phyloP scores from a whole-genome alignment of 108 stramenopile genomes.

The Schizochytrium sp. region DNA sequence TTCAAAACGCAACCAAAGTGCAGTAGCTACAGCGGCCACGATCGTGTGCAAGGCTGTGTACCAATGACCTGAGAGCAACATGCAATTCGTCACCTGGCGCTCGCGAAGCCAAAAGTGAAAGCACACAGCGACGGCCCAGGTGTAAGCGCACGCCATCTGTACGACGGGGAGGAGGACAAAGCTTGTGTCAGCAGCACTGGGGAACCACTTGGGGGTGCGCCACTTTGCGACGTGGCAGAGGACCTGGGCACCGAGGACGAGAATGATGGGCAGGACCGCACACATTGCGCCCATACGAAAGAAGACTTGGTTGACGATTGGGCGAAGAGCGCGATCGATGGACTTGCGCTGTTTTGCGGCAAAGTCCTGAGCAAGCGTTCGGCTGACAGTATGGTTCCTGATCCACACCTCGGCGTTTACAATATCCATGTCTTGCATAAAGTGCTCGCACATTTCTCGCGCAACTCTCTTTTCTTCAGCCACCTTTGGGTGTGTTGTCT shows the following conservation, averaged over 20 bases:
- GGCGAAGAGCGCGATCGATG: background rate
- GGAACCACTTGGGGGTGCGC: background rate
- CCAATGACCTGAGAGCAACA: background rate
- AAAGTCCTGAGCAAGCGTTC: background rate
- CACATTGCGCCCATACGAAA: background rate
- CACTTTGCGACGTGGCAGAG: background rate
- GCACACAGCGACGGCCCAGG: background rate
- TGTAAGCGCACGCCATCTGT: background rate
- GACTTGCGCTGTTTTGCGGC: background rate
- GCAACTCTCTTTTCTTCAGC: background rate
- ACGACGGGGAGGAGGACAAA: background rate
- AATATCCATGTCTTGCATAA: background rate
- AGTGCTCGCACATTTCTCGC: background rate
- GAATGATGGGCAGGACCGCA: background rate
- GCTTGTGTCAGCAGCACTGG: background rate
- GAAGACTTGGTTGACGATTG: background rate
- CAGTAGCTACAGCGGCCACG: background rate
- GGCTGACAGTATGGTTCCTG: background rate
- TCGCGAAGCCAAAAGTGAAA: slow-evolving; percentile 7
- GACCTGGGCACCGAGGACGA: background rate
- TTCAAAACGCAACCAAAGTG: background rate
- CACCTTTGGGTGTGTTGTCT: background rate
- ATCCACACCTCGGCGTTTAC: background rate
- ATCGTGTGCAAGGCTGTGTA: background rate
- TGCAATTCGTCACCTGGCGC: background rate